Base-by-base conservation (phyloP, 2,329 filamentous ascomycete genomes). In the Xylaria sp. region DNA sequence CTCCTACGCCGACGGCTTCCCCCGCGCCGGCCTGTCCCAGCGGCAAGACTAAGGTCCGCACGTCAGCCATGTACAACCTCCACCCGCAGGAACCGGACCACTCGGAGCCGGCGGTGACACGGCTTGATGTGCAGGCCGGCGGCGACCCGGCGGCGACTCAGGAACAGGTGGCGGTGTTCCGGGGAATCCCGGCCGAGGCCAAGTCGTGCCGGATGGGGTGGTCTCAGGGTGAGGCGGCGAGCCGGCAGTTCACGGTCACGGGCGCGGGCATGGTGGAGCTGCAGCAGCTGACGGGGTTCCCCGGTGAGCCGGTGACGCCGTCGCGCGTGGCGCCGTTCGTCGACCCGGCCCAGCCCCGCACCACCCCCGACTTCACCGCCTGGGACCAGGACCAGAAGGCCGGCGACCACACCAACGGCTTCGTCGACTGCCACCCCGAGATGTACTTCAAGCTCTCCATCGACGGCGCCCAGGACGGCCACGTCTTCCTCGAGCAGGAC, bases 191-290 rank as follows among this genome's bases (percentile, higher is more conserved):
- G 0, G 37, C 62, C 0, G 38, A 29, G 0, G 70, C 70, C 5
- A 66, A 60, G 45, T 39, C 42, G 2, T 74, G 71, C 59, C 19
- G 21, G 1, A 56, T 73, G 7, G 48, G 53, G 16, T 74, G 71
- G 71, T 43, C 43, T 2, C 71, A 73, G 8, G 75, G 71, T 7
- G 69, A 67, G 7, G 69, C 61, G 50, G 70, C 65, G 49, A 67
- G 71, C 39, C 75, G 70, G 54, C 68, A 66, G 44, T 74, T 76
- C 54, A 67, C 68, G 53, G 72, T 75, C 53, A 59, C 64, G 13
- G 63, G 64, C 24, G 66, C 60, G 34, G 71, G 67, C 2, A 52
- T 66, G 16, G 34, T 66, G 1, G 39, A 52, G 1, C 48, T 64
- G 18, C 57, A 50, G 20, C 69, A 61, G 19, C 60, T 72, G 1